Evolutionary conservation across 208 protist genomes (phyloP), one percentile per base, ranked within the genome.

Genomic region (Leishmania braziliensis): DNA sequence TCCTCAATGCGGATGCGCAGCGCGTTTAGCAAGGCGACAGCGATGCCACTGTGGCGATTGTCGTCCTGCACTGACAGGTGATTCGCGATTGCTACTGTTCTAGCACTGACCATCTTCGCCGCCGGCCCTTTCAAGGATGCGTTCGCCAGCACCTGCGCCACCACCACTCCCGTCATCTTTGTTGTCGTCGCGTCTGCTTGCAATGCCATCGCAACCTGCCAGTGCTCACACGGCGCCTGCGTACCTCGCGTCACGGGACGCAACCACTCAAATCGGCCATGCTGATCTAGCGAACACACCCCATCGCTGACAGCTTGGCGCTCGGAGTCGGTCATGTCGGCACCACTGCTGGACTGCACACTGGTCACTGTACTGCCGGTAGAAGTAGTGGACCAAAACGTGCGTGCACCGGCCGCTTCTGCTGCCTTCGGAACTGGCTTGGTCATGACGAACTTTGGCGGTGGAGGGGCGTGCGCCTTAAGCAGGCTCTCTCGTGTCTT

Each of bases 391-490:
- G 83, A 83, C 75, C 62, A 79, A 66, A 79, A 80, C 33, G 36
- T 75, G 46, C 77, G 77, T 70, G 20, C 5, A 0, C 65, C 56
- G 0, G 58, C 5, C 33, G 33, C 68, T 43, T 77, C 66, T 48
- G 33, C 29, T n/a, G 82, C 70, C 73, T 82, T 85, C 33, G 91
- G 88, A 16, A 89, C 88, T 8, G 92, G 88, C 82, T 95, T 95
- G 58, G 86, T 89, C 78, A 97, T 87, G 3, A 92, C 90, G 48
- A 97, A 95, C 60, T 84, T 85, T 14, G 94, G 94, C 53, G 94
- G 94, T 33, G 85, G 85, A 6, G 85, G 87, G 5, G 89, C 91
- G 75, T 95, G 91, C 3, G 62, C 73, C 39, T 75, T 68, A 14
- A 93, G 63, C 29, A 93, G 81, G n/a, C 85, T 92, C 20, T 93